phyloP scores from a whole-genome alignment of 495 filamentous ascomycete genomes.

The Staphylotrichum longicolle region DNA sequence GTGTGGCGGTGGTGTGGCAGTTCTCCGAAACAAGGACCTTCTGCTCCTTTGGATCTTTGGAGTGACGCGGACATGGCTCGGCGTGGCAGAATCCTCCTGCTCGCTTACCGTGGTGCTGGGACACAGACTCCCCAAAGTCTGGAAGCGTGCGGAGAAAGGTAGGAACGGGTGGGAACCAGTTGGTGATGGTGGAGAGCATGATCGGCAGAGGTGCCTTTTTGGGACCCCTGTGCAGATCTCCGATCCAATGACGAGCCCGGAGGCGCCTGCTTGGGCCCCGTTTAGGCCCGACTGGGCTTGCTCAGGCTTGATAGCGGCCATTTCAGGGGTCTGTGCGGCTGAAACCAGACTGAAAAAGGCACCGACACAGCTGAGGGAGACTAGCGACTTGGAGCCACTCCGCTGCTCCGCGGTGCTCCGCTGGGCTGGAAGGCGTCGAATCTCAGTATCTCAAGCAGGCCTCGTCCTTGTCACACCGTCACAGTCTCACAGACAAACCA shows the following conservation, averaged over 20 bases:
- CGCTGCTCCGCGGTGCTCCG: no score
- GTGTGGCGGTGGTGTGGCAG: no score
- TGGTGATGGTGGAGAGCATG: not conserved
- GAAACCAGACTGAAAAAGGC: not conserved
- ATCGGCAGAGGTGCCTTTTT: not conserved
- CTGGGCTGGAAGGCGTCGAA: no score
- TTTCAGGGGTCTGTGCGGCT: conserved; percentile 9
- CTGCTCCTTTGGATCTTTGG: no score
- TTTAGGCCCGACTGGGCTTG: not conserved
- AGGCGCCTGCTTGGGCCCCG: not conserved
- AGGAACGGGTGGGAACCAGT: not conserved
- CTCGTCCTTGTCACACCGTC: not conserved
- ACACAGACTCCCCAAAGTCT: conserved; percentile 1
- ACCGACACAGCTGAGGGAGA: no score
- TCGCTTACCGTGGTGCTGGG: not conserved
- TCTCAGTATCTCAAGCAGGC: no score
- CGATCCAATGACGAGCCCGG: not conserved
- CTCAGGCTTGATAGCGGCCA: not conserved
- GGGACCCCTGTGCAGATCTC: conserved; percentile 2
- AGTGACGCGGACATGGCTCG: no score
- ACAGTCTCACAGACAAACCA: not conserved
- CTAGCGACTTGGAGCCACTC: no score
- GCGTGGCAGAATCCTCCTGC: no score
- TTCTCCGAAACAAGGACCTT: no score
- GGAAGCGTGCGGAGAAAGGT: not conserved